These are phyloP conservation scores for Termitomyces sp. DNA, from an alignment of 768 basidiomycete genomes.

Conservation along the genomic window DNA sequence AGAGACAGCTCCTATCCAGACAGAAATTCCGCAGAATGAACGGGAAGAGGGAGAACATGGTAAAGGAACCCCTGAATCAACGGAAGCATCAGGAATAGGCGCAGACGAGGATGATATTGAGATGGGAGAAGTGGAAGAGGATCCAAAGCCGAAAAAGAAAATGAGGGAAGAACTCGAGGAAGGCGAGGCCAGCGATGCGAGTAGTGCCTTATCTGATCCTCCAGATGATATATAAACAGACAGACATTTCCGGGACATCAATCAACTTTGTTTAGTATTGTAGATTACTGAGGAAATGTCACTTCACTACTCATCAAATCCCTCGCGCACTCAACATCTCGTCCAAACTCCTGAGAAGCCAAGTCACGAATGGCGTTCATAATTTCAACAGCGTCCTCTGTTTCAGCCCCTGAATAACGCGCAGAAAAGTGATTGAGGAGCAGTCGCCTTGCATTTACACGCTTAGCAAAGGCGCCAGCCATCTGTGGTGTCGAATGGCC, in stretches of 20 bases:
- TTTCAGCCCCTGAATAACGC: conserved; percentile 66
- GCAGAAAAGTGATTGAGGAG: conserved; percentile 85
- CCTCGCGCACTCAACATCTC: conserved; percentile 62
- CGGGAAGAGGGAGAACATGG: conserved; percentile 35
- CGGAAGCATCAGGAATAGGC: conserved; percentile 11
- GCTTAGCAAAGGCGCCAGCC: conserved; percentile 76
- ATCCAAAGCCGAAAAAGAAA: conserved; percentile 54
- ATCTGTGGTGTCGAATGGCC: conserved; percentile 93
- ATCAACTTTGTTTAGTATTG: conserved; percentile 10
- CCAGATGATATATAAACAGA: conserved; percentile 53
- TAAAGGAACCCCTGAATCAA: conserved; percentile 15
- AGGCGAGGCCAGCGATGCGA: conserved; percentile 79
- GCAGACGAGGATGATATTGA: conserved; percentile 65
- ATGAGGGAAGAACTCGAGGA: conserved; percentile 73
- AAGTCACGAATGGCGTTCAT: conserved; percentile 61
- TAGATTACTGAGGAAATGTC: conserved; percentile 20
- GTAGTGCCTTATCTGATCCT: conserved; percentile 72
- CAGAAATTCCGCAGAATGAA: conserved; percentile 11
- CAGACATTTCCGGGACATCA: conserved; percentile 12
- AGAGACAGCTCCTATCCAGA: background rate
- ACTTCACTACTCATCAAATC: conserved; percentile 74
- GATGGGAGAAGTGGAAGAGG: conserved; percentile 88
- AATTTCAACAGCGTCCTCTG: conserved; percentile 39
- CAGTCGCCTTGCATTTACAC: conserved; percentile 53
- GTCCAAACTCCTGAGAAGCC: conserved; percentile 48